A percentile compares a stretch with the other conserved stretches of the same genome.
phyloP scores from a whole-genome alignment of 345 rosid species.

The Hypericum androsaemum region DNA sequence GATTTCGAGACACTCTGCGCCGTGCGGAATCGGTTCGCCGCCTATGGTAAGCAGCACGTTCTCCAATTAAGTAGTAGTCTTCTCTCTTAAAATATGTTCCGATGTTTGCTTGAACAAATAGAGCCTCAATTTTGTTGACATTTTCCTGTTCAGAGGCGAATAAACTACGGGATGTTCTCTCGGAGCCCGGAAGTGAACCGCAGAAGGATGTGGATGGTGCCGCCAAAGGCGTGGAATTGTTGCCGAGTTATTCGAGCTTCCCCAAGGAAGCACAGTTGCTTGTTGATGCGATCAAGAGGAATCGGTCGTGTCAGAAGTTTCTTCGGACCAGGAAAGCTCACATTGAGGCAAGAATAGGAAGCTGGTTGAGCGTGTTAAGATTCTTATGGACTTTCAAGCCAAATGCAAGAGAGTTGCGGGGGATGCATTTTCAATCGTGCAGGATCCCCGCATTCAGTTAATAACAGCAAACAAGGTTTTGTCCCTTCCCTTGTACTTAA shows the following conservation, averaged over 20 bases:
- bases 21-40: constrained; percentile 59
- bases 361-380: constrained; percentile 56
- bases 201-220: too few relatives aligned
- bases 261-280: constrained; percentile 62
- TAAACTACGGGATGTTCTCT: too few relatives aligned
- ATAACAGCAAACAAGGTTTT: constrained; percentile 34
- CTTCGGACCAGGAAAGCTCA: constrained; percentile 49
- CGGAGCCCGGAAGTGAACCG: too few relatives aligned
- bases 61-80: neutral
- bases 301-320: constrained; percentile 72
- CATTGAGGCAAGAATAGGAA: constrained; percentile 65
- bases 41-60: constrained; percentile 41
- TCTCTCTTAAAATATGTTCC: neutral
- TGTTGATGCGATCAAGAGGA: constrained; percentile 68
- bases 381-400: constrained; percentile 60
- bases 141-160: too few relatives aligned
- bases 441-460: constrained; percentile 67
- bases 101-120: constrained; percentile 15
- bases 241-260: constrained; percentile 33
- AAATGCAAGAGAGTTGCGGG: constrained; percentile 59
- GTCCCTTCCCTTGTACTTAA: constrained; percentile 9
- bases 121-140: constrained; percentile 25
- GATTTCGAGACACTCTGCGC: constrained; percentile 59
- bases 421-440: constrained; percentile 49
- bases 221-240: constrained; percentile 19